Conservation (phyloP, 2,329 filamentous ascomycete species). For the Fusarium decemcellulare region DNA sequence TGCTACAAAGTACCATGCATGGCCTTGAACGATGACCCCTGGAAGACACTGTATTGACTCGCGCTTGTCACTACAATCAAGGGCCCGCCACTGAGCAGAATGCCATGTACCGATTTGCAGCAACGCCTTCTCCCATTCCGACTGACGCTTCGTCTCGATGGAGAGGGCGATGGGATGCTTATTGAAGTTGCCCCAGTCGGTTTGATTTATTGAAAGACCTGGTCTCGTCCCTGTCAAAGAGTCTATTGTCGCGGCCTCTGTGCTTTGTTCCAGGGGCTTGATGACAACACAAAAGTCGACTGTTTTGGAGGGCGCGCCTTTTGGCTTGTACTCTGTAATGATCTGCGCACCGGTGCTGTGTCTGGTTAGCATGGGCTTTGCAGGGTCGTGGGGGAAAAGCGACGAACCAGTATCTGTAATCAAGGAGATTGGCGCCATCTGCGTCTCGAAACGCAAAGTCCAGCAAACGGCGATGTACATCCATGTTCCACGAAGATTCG, state of each 20-base stretch:
- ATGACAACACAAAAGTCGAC: slow-evolving; percentile 3
- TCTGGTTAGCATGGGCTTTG: not conserved
- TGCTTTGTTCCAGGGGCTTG: not conserved
- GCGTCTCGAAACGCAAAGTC: slow-evolving; percentile 1
- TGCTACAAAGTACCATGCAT: slow-evolving; percentile 35
- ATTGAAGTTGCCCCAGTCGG: slow-evolving; percentile 21
- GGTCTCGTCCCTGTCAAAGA: slow-evolving; percentile 4
- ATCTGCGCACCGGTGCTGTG: not conserved
- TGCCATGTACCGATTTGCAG: slow-evolving; percentile 39
- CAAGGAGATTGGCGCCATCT: not conserved
- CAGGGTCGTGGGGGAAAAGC: not conserved
- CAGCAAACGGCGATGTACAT: slow-evolving; percentile 8
- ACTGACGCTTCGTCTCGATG: slow-evolving; percentile 31
- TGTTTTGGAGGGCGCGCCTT: not conserved
- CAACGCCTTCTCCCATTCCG: slow-evolving; percentile 17
- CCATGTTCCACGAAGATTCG: slow-evolving; percentile 19
- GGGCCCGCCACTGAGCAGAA: slow-evolving; percentile 27
- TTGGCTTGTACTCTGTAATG: not conserved
- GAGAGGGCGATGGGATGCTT: slow-evolving; percentile 34
- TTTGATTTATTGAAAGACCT: slow-evolving; percentile 33
- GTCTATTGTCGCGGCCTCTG: slow-evolving; percentile 8
- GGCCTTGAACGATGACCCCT: slow-evolving; percentile 32
- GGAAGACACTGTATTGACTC: slow-evolving; percentile 26
- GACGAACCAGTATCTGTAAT: slow-evolving; percentile 1
- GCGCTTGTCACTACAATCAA: not conserved